Evolutionary conservation across 176 grass and related monocot genomes (phyloP), one percentile per base, ranked within the genome.

Genomic region (Tillandsia leiboldiana): DNA sequence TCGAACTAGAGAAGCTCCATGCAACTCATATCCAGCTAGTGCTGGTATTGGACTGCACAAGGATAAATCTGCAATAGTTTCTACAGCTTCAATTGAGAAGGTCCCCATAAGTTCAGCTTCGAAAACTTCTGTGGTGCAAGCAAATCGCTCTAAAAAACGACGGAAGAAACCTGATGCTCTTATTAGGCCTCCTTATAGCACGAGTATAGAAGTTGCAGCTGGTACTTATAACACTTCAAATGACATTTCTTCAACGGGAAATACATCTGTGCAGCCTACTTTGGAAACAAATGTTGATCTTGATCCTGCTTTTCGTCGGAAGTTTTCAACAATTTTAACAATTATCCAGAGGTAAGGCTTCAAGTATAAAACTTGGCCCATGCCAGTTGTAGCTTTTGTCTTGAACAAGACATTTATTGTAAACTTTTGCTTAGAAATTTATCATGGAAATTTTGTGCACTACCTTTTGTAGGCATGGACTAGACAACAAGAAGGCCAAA

Each of bases 341-440:
- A 72, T 77, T 75, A 73, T 79, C 11, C 68, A 76, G 72, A 85
- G 86, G 86, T 89, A 27, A 13, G 50, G 12, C 58, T 80, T 18
- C 65, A 54, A 12, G 2, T 29, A 33, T 53, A 48, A 61, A 72
- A 12, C 23, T 57, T 61, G 23, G 54, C 7, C 33, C 33, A 42
- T 42, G 33, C 7, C 33, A 42, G 33, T 42, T 42, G 33, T 42
- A 61, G 56, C 15, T 61, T 1, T 61, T 1, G 56, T 61, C 10
- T 49, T 17, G 18, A 26, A 11, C 10, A 51, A 69, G 51, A 9
- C 24, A 49, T 51, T 52, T 69, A 9, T 50, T 51, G 20, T 48
- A 18, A 20, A 3, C 59, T 2, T 26, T 2, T 26, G 47, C 10
- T 33, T 0, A 18, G 4, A 1, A 59, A 72, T 53, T 54, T 11